phyloP scores from a whole-genome alignment of 208 protist species.

The Crithidia bombi region DNA sequence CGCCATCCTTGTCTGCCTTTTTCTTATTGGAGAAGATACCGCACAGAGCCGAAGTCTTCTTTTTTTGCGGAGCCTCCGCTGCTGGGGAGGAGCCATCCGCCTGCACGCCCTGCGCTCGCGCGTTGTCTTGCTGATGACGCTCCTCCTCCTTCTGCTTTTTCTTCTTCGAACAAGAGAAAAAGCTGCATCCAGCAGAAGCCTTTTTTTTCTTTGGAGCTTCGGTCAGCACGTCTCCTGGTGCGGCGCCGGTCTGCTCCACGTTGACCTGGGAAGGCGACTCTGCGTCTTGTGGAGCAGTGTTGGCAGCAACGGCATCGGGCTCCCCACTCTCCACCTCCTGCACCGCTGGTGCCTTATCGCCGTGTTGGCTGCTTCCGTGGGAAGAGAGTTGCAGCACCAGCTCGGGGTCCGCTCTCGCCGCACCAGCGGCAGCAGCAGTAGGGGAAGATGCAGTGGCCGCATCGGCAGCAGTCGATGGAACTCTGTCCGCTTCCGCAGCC shows the following conservation, averaged over 20 bases:
- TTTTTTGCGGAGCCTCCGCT: neutral
- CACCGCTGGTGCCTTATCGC: neutral
- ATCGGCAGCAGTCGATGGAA: neutral
- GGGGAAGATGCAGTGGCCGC: neutral
- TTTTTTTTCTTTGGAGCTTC: conserved; percentile 10
- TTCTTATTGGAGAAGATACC: conserved; percentile 5
- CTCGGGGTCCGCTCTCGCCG: neutral
- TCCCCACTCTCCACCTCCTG: neutral
- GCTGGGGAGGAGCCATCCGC: neutral
- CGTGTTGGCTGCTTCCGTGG: neutral
- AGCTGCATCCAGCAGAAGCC: neutral
- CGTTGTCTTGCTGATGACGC: neutral
- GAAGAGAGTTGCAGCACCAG: neutral
- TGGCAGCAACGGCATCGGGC: neutral
- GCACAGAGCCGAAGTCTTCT: conserved; percentile 9
- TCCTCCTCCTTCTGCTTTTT: neutral
- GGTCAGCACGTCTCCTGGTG: neutral
- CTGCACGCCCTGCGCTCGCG: neutral
- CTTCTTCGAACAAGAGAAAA: conserved; percentile 12
- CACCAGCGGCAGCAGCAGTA: neutral
- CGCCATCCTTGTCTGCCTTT: conserved; percentile 4
- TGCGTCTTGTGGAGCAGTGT: neutral
- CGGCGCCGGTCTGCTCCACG: neutral
- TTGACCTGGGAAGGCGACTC: neutral
- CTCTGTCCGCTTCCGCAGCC: neutral